A percentile compares a stretch with the other conserved stretches of the same genome.
Conservation (phyloP, 108 stramenopile genomes). For the Cyclotella cryptica region DNA sequence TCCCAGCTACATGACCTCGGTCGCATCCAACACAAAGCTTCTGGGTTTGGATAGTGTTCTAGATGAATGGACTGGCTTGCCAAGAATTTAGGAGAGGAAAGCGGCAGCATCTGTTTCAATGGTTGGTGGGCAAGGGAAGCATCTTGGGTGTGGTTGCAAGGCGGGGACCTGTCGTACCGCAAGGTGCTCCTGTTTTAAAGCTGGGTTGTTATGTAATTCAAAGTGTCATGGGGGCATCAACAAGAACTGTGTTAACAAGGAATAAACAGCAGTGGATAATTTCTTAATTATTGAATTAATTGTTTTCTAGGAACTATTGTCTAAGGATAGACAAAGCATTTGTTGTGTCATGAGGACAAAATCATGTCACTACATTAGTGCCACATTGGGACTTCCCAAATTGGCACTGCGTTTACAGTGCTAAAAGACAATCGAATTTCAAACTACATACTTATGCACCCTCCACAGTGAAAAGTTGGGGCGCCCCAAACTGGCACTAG, state of each 20-base stretch:
- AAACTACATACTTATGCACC: too few relatives aligned
- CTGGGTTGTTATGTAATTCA: background rate
- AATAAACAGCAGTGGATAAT: background rate
- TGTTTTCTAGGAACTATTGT: too few relatives aligned
- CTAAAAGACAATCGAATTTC: too few relatives aligned
- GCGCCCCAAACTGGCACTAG: too few relatives aligned
- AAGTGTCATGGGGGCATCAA: background rate
- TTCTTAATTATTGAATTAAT: too few relatives aligned
- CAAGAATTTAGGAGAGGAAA: background rate
- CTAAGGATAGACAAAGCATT: too few relatives aligned
- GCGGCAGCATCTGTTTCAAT: background rate
- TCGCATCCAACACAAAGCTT: background rate
- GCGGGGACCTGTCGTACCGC: too few relatives aligned
- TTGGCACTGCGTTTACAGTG: too few relatives aligned
- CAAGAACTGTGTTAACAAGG: background rate
- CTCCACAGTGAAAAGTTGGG: too few relatives aligned
- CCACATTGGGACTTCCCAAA: too few relatives aligned
- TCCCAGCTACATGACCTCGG: background rate
- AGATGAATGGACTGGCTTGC: conserved; percentile 3
- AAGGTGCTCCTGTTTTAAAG: background rate
- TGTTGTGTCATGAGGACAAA: too few relatives aligned
- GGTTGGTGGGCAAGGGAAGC: conserved; percentile 1
- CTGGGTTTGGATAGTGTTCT: background rate
- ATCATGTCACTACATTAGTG: too few relatives aligned
- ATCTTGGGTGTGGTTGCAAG: background rate